These are phyloP conservation scores for Arbutus unedo DNA, from an alignment of 148 eudicot genomes.

Conservation along the genomic window DNA sequence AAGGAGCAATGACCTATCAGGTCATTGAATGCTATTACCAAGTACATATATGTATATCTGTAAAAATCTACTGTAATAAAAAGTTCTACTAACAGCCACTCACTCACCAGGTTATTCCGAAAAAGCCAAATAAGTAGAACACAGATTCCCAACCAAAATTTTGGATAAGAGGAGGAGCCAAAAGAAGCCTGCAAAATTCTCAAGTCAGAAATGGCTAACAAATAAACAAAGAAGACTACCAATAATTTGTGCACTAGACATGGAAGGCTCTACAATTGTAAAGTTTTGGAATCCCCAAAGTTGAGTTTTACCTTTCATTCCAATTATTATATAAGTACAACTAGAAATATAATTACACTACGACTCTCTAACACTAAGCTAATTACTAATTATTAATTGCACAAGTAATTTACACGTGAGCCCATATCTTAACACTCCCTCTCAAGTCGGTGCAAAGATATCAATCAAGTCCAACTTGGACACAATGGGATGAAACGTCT, in stretches of 20 bases:
- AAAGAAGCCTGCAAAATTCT: constrained; percentile 62
- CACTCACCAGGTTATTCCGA: constrained; percentile 90
- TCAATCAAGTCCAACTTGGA: no score
- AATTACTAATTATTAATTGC: no score
- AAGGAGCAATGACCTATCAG: background rate
- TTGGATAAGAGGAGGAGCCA: constrained; percentile 95
- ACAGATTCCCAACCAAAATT: constrained; percentile 97
- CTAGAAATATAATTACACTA: no score
- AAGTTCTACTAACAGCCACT: constrained; percentile 12
- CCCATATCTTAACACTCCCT: no score
- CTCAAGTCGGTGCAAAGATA: no score
- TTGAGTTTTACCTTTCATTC: no score
- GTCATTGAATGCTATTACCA: background rate
- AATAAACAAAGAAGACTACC: background rate
- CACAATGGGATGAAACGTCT: no score
- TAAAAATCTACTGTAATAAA: background rate
- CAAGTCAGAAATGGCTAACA: constrained; percentile 15
- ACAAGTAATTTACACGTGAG: no score
- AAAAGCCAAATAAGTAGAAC: constrained; percentile 78
- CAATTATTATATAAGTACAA: no score
- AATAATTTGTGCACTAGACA: background rate
- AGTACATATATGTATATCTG: background rate
- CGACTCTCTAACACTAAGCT: no score
- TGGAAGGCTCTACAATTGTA: background rate
- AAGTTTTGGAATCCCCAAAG: no score